Evolutionary conservation across 495 filamentous ascomycete species (phyloP).

Genomic region (Amphirosellinia nigrospora): DNA sequence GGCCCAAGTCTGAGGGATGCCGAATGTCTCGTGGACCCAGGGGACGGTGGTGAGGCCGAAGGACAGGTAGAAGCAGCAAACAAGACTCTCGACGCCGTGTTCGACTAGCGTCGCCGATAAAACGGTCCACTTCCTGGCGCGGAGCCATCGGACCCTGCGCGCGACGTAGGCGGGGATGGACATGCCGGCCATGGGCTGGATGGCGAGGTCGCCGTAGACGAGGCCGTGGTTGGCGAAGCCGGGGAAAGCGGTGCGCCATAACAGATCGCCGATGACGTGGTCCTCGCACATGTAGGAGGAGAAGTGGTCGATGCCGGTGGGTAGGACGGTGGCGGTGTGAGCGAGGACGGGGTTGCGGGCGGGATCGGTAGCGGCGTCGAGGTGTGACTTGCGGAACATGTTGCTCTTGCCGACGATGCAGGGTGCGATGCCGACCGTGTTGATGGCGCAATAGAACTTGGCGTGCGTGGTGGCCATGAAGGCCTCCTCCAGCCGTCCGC

Average conservation of each 20-base stretch:
- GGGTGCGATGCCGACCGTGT: conserved; percentile 86
- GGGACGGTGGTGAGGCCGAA: conserved; percentile 79
- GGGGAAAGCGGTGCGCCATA: conserved; percentile 70
- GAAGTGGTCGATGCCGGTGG: conserved; percentile 86
- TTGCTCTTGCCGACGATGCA: conserved; percentile 97
- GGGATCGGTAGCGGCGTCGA: conserved; percentile 75
- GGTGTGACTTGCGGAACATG: conserved; percentile 94
- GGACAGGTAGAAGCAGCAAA: conserved; percentile 80
- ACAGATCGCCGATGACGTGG: conserved; percentile 89
- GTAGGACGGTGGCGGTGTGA: conserved; percentile 51
- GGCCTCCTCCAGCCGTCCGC: conserved; percentile 89
- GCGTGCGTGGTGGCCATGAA: conserved; percentile 94
- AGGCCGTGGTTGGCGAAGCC: conserved; percentile 81
- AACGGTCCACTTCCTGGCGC: conserved; percentile 94
- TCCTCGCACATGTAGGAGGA: conserved; percentile 97
- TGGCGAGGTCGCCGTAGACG: conserved; percentile 81
- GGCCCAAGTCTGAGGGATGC: conserved; percentile 70
- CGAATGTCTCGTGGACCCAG: conserved; percentile 59
- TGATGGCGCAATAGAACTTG: conserved; percentile 98
- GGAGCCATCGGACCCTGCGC: conserved; percentile 86
- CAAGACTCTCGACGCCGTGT: conserved; percentile 86
- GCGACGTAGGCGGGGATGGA: conserved; percentile 79
- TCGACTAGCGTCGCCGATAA: conserved; percentile 89
- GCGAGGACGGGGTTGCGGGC: conserved; percentile 51
- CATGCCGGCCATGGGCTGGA: conserved; percentile 88